phyloP scores from a whole-genome alignment of 371 early-diverging fungal species.

The Conidiobolus incongruus region DNA sequence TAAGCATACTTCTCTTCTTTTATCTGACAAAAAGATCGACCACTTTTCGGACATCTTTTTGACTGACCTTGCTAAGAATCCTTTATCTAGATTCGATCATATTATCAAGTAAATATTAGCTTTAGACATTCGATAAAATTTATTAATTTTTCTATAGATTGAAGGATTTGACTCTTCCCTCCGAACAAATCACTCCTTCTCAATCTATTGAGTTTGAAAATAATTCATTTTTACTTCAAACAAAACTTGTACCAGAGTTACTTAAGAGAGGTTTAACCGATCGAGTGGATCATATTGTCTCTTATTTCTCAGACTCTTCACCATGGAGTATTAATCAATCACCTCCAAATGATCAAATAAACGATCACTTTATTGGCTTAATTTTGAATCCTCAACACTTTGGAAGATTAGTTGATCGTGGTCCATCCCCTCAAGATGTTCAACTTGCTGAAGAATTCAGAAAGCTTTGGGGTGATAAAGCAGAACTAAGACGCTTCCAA shows the following conservation, averaged over 20 bases:
- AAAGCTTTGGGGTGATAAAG: slow-evolving; percentile 59
- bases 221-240: no score
- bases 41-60: slow-evolving; percentile 49
- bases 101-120: no score
- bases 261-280: slow-evolving; percentile 39
- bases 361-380: slow-evolving; percentile 29
- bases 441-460: slow-evolving; percentile 44
- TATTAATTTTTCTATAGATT: neutral
- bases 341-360: slow-evolving; percentile 6
- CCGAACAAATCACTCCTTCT: neutral
- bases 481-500: slow-evolving; percentile 69
- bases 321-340: slow-evolving; percentile 14
- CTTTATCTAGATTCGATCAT: neutral
- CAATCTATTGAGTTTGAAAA: slow-evolving; percentile 12
- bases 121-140: neutral
- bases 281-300: slow-evolving; percentile 29
- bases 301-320: slow-evolving; percentile 12
- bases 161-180: neutral
- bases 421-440: slow-evolving; percentile 41
- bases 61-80: slow-evolving; percentile 28
- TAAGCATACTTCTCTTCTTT: slow-evolving; percentile 23
- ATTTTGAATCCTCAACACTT: slow-evolving; percentile 40
- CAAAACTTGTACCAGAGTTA: slow-evolving; percentile 18
- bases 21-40: slow-evolving; percentile 34
- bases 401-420: slow-evolving; percentile 47